A percentile compares a stretch with the other conserved stretches of the same genome.
phyloP scores from a whole-genome alignment of 352 stramenopile species.

The Pythium aquatile region DNA sequence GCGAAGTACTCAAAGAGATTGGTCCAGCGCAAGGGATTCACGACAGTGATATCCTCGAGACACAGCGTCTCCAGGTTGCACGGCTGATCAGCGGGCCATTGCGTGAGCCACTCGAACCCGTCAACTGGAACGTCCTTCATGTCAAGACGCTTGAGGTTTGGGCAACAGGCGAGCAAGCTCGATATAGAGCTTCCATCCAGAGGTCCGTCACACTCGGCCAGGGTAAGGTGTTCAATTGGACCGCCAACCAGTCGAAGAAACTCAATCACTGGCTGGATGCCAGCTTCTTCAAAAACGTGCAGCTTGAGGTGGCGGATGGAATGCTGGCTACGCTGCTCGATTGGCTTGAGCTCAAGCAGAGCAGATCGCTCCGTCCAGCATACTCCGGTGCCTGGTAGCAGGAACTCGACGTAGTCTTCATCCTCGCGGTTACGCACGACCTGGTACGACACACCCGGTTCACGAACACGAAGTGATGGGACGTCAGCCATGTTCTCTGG shows the following conservation, averaged over 20 bases:
- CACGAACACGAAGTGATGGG: conserved; percentile 9
- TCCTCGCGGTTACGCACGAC: conserved; percentile 11
- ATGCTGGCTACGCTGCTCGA: conserved; percentile 1
- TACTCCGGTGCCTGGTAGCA: conserved; percentile 17
- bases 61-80: background rate
- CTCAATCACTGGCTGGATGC: background rate
- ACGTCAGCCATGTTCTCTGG: conserved; percentile 1
- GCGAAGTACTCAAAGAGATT: background rate
- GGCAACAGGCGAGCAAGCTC: background rate
- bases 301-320: conserved; percentile 8
- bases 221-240: background rate
- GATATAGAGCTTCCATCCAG: background rate
- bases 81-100: background rate
- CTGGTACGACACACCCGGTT: conserved; percentile 22
- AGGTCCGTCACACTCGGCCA: background rate
- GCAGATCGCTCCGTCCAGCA: conserved; percentile 15
- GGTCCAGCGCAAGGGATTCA: background rate
- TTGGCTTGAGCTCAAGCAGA: conserved; percentile 13
- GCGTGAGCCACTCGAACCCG: background rate
- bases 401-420: conserved; percentile 20
- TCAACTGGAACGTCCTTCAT: background rate
- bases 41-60: background rate
- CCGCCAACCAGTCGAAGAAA: background rate
- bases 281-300: background rate
- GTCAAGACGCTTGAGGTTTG: background rate